Base-by-base conservation (phyloP, 768 basidiomycete genomes). In the Kwoniella newhampshirensis region DNA sequence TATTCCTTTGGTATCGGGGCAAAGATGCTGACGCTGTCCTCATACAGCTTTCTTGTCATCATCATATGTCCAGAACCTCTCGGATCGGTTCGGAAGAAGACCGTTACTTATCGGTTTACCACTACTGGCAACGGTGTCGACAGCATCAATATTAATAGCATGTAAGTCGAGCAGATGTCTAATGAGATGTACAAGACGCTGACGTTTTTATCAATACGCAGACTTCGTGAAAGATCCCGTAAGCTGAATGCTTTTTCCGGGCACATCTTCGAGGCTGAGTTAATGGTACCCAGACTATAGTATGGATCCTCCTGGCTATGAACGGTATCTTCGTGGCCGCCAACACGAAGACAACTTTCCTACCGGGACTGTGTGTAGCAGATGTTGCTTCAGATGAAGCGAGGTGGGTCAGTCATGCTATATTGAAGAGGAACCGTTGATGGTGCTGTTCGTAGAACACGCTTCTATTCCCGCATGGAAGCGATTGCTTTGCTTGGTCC, bases 321-420 rank as follows among this genome's bases (percentile, higher is more conserved):
- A 64, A 54, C 30, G 71, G 71, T 8, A 57, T 73, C 30, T 66
- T 70, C 51, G 60, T 73, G 46, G 61, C 71, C 3, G 71, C 68
- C 30, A 65, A 63, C 1, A 69, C 71, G 4, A 73, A 73, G 52
- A 59, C 68, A 18, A 52, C 67, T 18, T 73, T 73, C 49, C 51
- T 67, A 1, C 71, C 71, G 4, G 60, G 64, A 13, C 66, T 73
- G 2, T 62, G 57, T 28, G 63, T 73, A 18, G 57, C 71, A 3
- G 71, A 73, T 46, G 57, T 73, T 5, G 64, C 71, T 6, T 39
- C 52, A 12, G 62, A 66, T 11, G 56, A 63, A 6, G 51, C 63
- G 25, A 55, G 66, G 58, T 70, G 32, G 30, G 62, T 57, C 3
- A 32, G 7, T 23, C 42, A 27, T n/a, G n/a, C n/a, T n/a, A n/a